Conservation (phyloP, 1,284 basidiomycete genomes). For the Malassezia yamatoensis region DNA sequence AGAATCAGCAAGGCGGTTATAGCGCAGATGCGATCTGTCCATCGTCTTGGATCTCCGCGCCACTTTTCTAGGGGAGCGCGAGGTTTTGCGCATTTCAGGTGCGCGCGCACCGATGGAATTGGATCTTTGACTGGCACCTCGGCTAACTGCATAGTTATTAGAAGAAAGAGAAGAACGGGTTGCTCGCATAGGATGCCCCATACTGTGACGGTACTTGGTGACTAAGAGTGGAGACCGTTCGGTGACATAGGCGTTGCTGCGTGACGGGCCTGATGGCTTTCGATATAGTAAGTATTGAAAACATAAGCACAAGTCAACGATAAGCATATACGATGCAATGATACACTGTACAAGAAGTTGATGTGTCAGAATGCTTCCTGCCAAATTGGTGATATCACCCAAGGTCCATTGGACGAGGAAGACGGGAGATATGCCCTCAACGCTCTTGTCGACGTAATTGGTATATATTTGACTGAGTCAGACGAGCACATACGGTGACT, state of each 20-base stretch:
- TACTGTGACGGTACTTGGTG: background rate
- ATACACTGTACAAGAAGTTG: conserved; percentile 43
- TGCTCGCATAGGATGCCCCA: background rate
- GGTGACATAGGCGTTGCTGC: background rate
- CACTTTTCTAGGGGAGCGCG: no score
- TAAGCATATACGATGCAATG: conserved; percentile 20
- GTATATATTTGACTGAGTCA: conserved; percentile 30
- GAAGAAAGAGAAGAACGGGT: background rate
- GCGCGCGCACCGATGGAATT: no score
- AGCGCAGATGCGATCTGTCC: background rate
- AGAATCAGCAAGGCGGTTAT: background rate
- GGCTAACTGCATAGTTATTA: background rate
- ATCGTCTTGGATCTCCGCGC: background rate
- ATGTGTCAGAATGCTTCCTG: conserved; percentile 38
- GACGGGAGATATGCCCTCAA: conserved; percentile 38
- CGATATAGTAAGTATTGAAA: conserved; percentile 1
- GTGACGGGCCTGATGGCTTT: background rate
- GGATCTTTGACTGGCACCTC: no score
- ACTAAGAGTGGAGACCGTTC: background rate
- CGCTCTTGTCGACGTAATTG: conserved; percentile 34
- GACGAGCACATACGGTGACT: conserved; percentile 26
- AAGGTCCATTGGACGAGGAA: conserved; percentile 46
- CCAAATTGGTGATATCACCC: conserved; percentile 44
- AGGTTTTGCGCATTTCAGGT: no score
- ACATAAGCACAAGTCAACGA: conserved; percentile 10